phyloP scores from a whole-genome alignment of 2,329 filamentous ascomycete genomes.

The Colletotrichum cereale region DNA sequence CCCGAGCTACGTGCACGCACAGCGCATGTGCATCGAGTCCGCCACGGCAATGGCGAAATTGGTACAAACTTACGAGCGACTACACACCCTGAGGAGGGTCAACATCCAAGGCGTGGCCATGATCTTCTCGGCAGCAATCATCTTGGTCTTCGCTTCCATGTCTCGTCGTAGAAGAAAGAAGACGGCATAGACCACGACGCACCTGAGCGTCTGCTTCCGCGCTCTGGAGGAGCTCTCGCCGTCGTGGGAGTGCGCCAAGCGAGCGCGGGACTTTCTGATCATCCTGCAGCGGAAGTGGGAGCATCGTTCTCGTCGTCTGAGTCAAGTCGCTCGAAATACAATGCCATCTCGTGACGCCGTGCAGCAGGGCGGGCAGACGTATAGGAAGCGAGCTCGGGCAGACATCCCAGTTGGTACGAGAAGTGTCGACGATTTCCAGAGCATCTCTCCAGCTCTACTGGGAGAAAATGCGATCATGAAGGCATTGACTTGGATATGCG shows the following conservation, averaged over 20 bases:
- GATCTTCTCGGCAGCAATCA: constrained; percentile 42
- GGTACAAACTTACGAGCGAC: constrained; percentile 40
- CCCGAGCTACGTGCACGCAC: constrained; percentile 43
- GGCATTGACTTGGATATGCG: constrained; percentile 23
- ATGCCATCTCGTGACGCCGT: background rate
- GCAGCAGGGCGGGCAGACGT: background rate
- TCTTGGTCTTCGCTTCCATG: constrained; percentile 42
- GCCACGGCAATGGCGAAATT: constrained; percentile 42
- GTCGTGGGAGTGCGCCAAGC: constrained; percentile 45
- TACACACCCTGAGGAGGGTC: constrained; percentile 41
- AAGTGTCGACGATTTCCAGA: constrained; percentile 13
- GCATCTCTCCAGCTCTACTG: background rate
- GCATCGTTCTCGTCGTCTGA: constrained; percentile 4
- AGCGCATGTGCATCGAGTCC: constrained; percentile 43
- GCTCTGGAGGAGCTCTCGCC: constrained; percentile 43
- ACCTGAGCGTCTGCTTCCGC: constrained; percentile 45
- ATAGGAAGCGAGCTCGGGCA: constrained; percentile 8
- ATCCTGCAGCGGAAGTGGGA: constrained; percentile 42
- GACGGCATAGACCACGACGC: constrained; percentile 20
- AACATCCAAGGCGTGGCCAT: constrained; percentile 44
- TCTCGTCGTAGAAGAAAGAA: constrained; percentile 28
- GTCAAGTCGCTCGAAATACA: background rate
- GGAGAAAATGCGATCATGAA: background rate
- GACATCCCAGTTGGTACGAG: constrained; percentile 1
- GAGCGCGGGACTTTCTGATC: constrained; percentile 43